Conservation (phyloP, 2,329 filamentous ascomycete genomes). For the Pestalotiopsis sp. region DNA sequence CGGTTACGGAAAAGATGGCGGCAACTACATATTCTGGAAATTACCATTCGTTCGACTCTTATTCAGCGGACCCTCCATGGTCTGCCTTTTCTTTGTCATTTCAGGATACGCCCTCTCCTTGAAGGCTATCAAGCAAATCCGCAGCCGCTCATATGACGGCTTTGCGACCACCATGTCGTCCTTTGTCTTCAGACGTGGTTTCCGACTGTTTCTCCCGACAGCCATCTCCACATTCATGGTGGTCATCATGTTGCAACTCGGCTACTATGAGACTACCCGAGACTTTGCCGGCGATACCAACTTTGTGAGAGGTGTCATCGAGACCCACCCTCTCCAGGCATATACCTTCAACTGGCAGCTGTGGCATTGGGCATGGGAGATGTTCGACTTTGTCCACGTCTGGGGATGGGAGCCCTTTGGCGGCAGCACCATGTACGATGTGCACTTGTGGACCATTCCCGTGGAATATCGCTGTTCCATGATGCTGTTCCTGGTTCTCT, state of each 20-base stretch:
- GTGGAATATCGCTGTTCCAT: slow-evolving; percentile 61
- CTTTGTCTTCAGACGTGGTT: slow-evolving; percentile 49
- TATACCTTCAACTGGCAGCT: slow-evolving; percentile 40
- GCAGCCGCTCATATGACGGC: slow-evolving; percentile 35
- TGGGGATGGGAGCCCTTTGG: slow-evolving; percentile 51
- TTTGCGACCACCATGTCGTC: slow-evolving; percentile 48
- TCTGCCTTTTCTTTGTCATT: slow-evolving; percentile 63
- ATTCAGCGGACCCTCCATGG: slow-evolving; percentile 56
- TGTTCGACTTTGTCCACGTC: slow-evolving; percentile 51
- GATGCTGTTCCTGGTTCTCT: slow-evolving; percentile 53
- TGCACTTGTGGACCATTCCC: slow-evolving; percentile 64
- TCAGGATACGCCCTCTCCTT: slow-evolving; percentile 62
- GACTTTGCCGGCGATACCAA: slow-evolving; percentile 42
- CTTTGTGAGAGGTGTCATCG: slow-evolving; percentile 49
- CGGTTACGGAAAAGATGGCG: slow-evolving; percentile 45
- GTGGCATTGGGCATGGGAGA: slow-evolving; percentile 45
- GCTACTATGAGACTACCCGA: slow-evolving; percentile 49
- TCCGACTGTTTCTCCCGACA: slow-evolving; percentile 53
- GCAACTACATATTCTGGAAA: slow-evolving; percentile 48
- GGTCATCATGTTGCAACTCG: slow-evolving; percentile 42
- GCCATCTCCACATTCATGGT: slow-evolving; percentile 50
- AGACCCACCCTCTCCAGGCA: slow-evolving; percentile 44
- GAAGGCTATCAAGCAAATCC: slow-evolving; percentile 48
- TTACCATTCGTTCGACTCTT: slow-evolving; percentile 55
- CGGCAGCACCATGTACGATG: slow-evolving; percentile 52